Percentiles rank a stretch among this genome's conserved stretches.
Evolutionary conservation across 176 grass and related monocot genomes (phyloP).

Genomic region (Secale cereale): DNA sequence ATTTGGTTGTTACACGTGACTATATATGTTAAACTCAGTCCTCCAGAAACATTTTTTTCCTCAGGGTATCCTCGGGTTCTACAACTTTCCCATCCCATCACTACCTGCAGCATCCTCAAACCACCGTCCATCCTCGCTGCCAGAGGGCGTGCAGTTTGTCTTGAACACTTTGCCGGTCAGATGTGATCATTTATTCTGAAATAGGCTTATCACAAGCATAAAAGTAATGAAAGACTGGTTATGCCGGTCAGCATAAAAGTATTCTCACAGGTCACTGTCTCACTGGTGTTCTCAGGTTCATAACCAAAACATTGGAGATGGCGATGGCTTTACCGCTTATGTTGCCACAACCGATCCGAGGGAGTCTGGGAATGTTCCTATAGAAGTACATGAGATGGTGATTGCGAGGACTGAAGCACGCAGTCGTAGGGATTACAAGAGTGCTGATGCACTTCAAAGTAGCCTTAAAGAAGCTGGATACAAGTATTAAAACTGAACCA

Average conservation of each 20-base stretch:
- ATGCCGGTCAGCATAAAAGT: neutral
- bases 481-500: conserved; percentile 33
- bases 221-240: neutral
- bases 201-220: neutral
- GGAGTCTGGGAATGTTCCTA: conserved; percentile 14
- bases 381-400: conserved; percentile 36
- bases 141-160: conserved; percentile 36
- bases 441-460: conserved; percentile 9
- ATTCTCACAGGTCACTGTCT: neutral
- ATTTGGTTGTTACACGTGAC: neutral
- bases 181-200: neutral
- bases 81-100: conserved; percentile 28
- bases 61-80: conserved; percentile 45
- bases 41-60: neutral
- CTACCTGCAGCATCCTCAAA: neutral
- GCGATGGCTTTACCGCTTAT: conserved; percentile 54
- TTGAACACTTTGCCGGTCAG: conserved; percentile 43
- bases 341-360: conserved; percentile 35
- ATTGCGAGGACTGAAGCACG: conserved; percentile 30
- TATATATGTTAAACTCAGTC: neutral
- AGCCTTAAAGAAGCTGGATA: conserved; percentile 37
- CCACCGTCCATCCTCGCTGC: conserved; percentile 1
- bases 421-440: conserved; percentile 17
- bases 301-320: conserved; percentile 41
- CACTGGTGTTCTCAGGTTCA: conserved; percentile 24